Percentiles rank a stretch among this genome's conserved stretches.
These are phyloP conservation scores for Cyberlindnera samutprakarnensis DNA, from an alignment of 805 yeast genomes.

Conservation along the genomic window DNA sequence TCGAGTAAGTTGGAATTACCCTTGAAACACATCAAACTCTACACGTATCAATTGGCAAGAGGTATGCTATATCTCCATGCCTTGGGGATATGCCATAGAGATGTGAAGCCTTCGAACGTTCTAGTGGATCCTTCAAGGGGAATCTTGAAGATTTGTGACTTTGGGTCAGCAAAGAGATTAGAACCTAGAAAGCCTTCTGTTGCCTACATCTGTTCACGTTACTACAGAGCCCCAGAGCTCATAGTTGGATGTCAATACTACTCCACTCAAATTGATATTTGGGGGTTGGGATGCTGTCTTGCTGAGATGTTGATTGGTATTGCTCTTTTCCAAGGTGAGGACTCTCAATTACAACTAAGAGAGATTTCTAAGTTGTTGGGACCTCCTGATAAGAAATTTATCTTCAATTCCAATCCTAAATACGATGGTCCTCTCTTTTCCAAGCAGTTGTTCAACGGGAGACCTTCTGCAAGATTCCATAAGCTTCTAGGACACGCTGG, in stretches of 20 bases:
- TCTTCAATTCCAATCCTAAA: constrained; percentile 66
- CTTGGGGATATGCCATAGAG: constrained; percentile 75
- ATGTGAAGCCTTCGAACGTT: constrained; percentile 77
- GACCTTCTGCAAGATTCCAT: constrained; percentile 48
- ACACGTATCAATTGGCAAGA: constrained; percentile 72
- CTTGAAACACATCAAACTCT: constrained; percentile 66
- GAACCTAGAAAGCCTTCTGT: constrained; percentile 82
- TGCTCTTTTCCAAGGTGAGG: constrained; percentile 93
- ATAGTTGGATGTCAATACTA: constrained; percentile 86
- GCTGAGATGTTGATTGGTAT: constrained; percentile 91
- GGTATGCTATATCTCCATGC: constrained; percentile 81
- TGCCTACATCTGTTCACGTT: constrained; percentile 92
- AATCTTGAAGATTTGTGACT: constrained; percentile 70
- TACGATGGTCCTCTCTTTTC: constrained; percentile 71
- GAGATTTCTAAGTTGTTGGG: constrained; percentile 89
- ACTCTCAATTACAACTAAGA: constrained; percentile 80
- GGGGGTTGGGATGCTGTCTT: constrained; percentile 97
- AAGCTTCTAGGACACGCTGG: constrained; percentile 73
- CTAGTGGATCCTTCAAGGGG: constrained; percentile 66
- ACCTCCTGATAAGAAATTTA: constrained; percentile 70
- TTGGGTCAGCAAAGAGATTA: constrained; percentile 76
- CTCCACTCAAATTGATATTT: constrained; percentile 86
- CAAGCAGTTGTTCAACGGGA: constrained; percentile 51
- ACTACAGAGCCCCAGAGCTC: constrained; percentile 93
- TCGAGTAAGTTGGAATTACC: constrained; percentile 56